phyloP scores from a whole-genome alignment of 1,284 basidiomycete species.

The Thecaphora thlaspeos region DNA sequence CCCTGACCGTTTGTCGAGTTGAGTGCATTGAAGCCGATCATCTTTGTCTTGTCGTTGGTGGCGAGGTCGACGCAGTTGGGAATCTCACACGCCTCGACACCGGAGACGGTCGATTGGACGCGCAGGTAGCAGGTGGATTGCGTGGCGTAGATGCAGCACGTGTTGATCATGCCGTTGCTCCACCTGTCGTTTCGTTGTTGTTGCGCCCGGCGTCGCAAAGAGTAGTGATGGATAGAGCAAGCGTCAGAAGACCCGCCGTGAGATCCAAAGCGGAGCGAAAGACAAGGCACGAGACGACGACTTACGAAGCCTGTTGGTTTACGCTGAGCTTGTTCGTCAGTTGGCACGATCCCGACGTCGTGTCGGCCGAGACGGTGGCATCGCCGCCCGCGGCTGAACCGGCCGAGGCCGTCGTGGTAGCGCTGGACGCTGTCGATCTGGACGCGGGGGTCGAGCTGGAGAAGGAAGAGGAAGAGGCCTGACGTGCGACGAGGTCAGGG shows the following conservation, averaged over 20 bases:
- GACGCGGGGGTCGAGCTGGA: too few relatives aligned
- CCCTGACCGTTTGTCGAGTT: conserved; percentile 37
- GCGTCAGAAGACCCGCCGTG: neutral
- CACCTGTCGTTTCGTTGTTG: conserved; percentile 17
- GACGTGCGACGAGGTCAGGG: too few relatives aligned
- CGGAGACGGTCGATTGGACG: conserved; percentile 12
- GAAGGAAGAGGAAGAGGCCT: too few relatives aligned
- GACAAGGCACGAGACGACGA: neutral
- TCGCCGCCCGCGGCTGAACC: conserved; percentile 24
- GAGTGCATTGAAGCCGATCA: conserved; percentile 37
- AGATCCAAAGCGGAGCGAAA: neutral
- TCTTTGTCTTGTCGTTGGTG: conserved; percentile 22
- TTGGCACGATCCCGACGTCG: conserved; percentile 15
- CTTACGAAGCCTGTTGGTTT: conserved; percentile 35
- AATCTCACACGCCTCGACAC: conserved; percentile 31
- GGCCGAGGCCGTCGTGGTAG: conserved; percentile 9
- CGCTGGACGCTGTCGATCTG: too few relatives aligned
- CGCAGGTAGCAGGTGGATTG: conserved; percentile 36
- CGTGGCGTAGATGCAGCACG: conserved; percentile 32
- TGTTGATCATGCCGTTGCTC: conserved; percentile 38
- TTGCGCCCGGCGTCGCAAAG: neutral
- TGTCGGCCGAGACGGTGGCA: conserved; percentile 31
- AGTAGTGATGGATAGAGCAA: neutral
- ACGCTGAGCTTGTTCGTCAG: conserved; percentile 29
- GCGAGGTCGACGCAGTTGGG: conserved; percentile 30